Evolutionary conservation across 441 rosid species (phyloP), one percentile per base, ranked within the genome.

Genomic region (Dalechampia spathulata): DNA sequence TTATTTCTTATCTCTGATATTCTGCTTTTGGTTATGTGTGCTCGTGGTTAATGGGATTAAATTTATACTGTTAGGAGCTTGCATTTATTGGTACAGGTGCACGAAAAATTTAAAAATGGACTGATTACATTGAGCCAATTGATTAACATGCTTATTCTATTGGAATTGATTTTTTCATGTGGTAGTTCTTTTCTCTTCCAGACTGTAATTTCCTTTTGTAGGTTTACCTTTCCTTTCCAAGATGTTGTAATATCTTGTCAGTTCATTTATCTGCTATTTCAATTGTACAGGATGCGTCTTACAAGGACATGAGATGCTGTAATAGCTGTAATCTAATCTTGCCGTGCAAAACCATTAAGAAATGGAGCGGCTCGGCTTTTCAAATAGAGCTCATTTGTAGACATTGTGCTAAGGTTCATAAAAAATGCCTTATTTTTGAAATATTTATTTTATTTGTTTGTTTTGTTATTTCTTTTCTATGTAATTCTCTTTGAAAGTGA

Each of bases 391-490:
- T 73, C 67, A 65, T 87, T 47, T 89, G 99, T 70, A 79, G 64
- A 62, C 80, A 75, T 76, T 93, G 97, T 72, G 45, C 75, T 38
- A 82, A 85, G 99, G 99, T 89, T n/a, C n/a, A n/a, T n/a, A n/a
- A n/a, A n/a, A n/a, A n/a, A n/a, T n/a, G n/a, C n/a, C n/a, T n/a
- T n/a, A n/a, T n/a, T n/a, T n/a, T n/a, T 68, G 32, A 50, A 65
- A 39, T 57, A 41, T 61, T 53, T 67, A 34, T n/a, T 4, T 30
- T 26, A 13, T 51, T 64, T 49, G 20, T 55, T 54, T 60, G 27
- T 11, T 10, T 59, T 11, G 53, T 5, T n/a, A n/a, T 15, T 55
- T 61, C 28, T 53, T 11, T 20, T 19, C 17, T 16, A n/a, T n/a
- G n/a, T n/a, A n/a, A n/a, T 22, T 22, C 25, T 52, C 58, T 17